A percentile compares a stretch with the other conserved stretches of the same genome.
phyloP scores from a whole-genome alignment of 345 rosid species.

The Atalantia buxifolia region DNA sequence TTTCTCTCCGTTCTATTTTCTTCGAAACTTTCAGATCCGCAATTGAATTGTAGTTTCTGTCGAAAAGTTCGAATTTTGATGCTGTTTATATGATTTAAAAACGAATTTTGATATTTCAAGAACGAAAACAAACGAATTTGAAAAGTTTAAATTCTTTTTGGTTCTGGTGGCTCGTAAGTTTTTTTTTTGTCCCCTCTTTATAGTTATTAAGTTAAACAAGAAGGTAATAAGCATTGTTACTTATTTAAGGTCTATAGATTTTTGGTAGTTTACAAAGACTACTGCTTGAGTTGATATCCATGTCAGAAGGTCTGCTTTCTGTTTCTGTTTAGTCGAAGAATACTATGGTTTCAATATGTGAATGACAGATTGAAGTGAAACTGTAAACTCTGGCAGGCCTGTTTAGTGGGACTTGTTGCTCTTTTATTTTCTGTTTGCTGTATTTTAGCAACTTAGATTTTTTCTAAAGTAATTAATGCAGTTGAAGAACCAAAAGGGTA shows the following conservation, averaged over 20 bases:
- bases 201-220: not conserved
- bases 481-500: not conserved
- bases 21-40: conserved; percentile 7
- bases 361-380: not conserved
- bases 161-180: not conserved
- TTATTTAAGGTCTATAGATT: not conserved
- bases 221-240: not conserved
- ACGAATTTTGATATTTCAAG: not conserved
- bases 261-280: not conserved
- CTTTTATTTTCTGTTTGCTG: not conserved
- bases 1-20: not conserved
- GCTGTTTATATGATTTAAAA: not conserved
- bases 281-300: not conserved
- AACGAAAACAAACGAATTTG: not conserved
- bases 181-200: not conserved
- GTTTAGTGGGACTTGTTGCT: not conserved
- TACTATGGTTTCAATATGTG: not conserved
- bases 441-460: not conserved
- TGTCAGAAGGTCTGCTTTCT: not conserved
- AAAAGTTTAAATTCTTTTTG: no score
- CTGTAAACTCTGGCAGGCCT: not conserved
- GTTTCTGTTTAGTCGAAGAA: not conserved
- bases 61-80: not conserved
- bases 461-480: not conserved
- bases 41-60: not conserved